A percentile compares a stretch with the other conserved stretches of the same genome.
Evolutionary conservation across 2,329 filamentous ascomycete genomes (phyloP).

Genomic region (Cladosporium phlei): DNA sequence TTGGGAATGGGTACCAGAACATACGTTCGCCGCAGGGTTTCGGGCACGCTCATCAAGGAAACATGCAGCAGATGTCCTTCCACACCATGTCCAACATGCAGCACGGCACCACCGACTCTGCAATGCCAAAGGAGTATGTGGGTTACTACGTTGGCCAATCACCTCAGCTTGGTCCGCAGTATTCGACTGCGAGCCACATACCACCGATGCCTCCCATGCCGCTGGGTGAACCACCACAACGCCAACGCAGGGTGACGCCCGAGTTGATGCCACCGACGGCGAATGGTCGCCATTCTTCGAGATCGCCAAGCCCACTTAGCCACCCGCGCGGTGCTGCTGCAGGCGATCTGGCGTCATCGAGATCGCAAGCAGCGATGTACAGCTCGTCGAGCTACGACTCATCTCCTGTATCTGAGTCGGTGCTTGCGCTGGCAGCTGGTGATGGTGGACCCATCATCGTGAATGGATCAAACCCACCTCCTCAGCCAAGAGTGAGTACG

Average conservation of each 20-base stretch:
- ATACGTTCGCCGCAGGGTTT: constrained; percentile 24
- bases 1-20: constrained; percentile 28
- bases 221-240: constrained; percentile 37
- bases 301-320: constrained; percentile 45
- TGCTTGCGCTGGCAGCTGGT: constrained; percentile 8
- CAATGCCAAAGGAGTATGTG: constrained; percentile 47
- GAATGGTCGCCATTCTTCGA: constrained; percentile 28
- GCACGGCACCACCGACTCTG: constrained; percentile 26
- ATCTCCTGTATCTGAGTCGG: constrained; percentile 10
- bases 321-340: constrained; percentile 36
- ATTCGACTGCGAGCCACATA: constrained; percentile 26
- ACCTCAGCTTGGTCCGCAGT: constrained; percentile 34
- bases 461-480: constrained; percentile 33
- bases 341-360: constrained; percentile 23
- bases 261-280: constrained; percentile 35
- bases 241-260: constrained; percentile 39
- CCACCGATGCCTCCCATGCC: constrained; percentile 32
- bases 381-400: constrained; percentile 22
- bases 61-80: constrained; percentile 23
- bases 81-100: constrained; percentile 18
- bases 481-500: neutral
- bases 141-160: constrained; percentile 47
- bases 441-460: constrained; percentile 37
- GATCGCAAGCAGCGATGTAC: constrained; percentile 4
- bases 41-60: constrained; percentile 17